Conservation (phyloP, 352 stramenopile species). For the Globisporangium paddicum region DNA sequence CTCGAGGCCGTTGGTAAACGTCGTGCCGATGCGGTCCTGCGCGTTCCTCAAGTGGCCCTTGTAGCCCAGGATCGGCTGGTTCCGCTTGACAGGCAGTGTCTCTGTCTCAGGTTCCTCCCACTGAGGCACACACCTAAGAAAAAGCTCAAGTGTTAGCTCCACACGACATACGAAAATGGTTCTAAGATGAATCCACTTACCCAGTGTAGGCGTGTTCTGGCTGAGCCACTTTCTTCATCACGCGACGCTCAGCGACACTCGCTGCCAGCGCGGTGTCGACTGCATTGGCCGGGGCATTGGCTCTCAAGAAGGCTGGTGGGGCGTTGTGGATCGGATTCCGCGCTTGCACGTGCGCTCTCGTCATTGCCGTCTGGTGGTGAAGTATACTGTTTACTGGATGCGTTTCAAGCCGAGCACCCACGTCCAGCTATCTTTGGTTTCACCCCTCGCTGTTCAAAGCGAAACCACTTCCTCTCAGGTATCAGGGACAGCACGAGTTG, state of each 20-base stretch:
- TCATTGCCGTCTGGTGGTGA: not conserved
- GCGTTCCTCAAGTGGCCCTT: slow-evolving; percentile 50
- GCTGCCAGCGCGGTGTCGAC: slow-evolving; percentile 21
- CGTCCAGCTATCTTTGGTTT: not conserved
- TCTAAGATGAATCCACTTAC: slow-evolving; percentile 9
- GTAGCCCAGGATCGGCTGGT: slow-evolving; percentile 57
- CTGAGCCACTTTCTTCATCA: slow-evolving; percentile 64
- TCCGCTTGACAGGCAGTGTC: slow-evolving; percentile 14
- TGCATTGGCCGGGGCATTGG: slow-evolving; percentile 11
- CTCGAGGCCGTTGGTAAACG: slow-evolving; percentile 57
- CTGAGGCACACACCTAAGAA: slow-evolving; percentile 23
- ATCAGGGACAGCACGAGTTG: not conserved
- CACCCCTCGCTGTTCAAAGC: not conserved
- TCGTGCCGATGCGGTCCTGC: slow-evolving; percentile 58
- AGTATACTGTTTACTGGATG: too few relatives aligned
- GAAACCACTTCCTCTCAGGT: not conserved
- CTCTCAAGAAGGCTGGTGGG: not conserved
- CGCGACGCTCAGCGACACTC: slow-evolving; percentile 45
- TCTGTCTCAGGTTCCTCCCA: slow-evolving; percentile 17
- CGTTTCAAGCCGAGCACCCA: too few relatives aligned
- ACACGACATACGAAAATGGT: too few relatives aligned
- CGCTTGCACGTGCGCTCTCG: slow-evolving; percentile 5
- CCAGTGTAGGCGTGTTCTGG: slow-evolving; percentile 71
- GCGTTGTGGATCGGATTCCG: slow-evolving; percentile 14
- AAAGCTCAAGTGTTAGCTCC: not conserved